Evolutionary conservation across 257 asterid genomes (phyloP), one percentile per base, ranked within the genome.

Genomic region (Fraxinus excelsior): DNA sequence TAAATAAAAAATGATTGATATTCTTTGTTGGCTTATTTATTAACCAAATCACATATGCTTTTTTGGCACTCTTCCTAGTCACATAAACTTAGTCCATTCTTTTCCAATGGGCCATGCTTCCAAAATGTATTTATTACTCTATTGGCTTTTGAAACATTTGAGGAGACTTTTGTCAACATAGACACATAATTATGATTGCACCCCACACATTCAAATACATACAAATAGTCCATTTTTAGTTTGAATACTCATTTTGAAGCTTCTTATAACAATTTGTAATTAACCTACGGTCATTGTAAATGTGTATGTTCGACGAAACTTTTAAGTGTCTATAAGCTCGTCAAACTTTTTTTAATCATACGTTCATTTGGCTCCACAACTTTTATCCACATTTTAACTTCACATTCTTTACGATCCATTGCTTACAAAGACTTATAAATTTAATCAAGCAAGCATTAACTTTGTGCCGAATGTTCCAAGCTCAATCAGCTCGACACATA

Each of bases 21-120:
- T 5, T 3, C 8, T 73, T 49, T 34, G 35, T 10, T 62, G 72
- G 29, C 58, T 38, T 74, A 42, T 74, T 62, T 74, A 46, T 58
- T 64, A 56, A 25, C 46, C 28, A 60, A 23, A 25, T 74, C 49
- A 67, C 32, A 23, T 64, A 62, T 74, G 64, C 72, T 64, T 64
- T 37, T 32, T 53, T 62, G 46, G 26, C 71, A 74, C 72, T 74
- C 72, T 74, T 74, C 29, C 62, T 46, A 74, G 44, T 32, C 67
- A 51, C 40, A 62, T 25, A 74, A 74, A 62, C 66, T 74, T 37
- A 46, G 42, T 23, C 60, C 46, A 29, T 62, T 44, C 35, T 62
- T 62, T 62, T 12, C 35, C 31, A 62, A 32, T 74, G 46, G 78
- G 71, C 65, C 46, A 6, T 3, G 71, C 62, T 49, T 14, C 29